Evolutionary conservation across 2,329 filamentous ascomycete species (phyloP).

Genomic region (Aureobasidium lini): DNA sequence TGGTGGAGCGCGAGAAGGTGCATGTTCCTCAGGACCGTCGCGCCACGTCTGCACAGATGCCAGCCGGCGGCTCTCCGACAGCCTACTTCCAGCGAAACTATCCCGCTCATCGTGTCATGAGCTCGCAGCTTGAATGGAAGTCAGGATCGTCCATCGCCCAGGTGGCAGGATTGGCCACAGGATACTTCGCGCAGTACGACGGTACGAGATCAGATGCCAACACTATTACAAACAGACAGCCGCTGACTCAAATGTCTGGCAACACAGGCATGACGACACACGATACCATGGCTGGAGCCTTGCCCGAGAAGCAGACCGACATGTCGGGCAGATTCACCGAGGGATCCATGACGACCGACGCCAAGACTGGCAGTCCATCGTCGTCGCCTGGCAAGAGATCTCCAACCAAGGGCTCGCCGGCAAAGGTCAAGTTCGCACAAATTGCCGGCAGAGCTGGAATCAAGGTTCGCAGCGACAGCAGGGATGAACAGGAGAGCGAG

Average conservation of each 20-base stretch:
- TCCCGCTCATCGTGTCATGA: conserved; percentile 23
- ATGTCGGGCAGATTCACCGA: conserved; percentile 15
- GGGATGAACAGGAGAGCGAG: conserved; percentile 16
- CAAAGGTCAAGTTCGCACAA: conserved; percentile 40
- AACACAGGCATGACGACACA: conserved; percentile 12
- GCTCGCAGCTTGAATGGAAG: conserved; percentile 27
- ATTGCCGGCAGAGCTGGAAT: conserved; percentile 40
- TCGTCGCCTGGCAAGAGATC: conserved; percentile 16
- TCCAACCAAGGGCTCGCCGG: conserved; percentile 29
- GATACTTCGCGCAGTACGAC: conserved; percentile 28
- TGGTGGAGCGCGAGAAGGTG: not conserved
- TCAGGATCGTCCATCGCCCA: conserved; percentile 25
- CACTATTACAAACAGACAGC: conserved; percentile 8
- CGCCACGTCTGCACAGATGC: conserved; percentile 15
- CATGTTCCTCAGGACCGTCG: conserved; percentile 12
- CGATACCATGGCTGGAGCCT: not conserved
- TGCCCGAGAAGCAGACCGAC: conserved; percentile 1
- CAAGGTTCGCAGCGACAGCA: conserved; percentile 23
- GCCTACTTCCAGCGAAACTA: conserved; percentile 15
- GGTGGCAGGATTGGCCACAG: conserved; percentile 25
- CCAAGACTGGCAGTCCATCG: conserved; percentile 5
- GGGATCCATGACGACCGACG: conserved; percentile 13
- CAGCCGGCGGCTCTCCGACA: not conserved
- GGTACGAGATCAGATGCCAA: conserved; percentile 20
- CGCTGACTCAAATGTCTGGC: conserved; percentile 13